Evolutionary conservation across 805 yeast species (phyloP).

Genomic region (Cyberlindnera xishuangbannaensis): DNA sequence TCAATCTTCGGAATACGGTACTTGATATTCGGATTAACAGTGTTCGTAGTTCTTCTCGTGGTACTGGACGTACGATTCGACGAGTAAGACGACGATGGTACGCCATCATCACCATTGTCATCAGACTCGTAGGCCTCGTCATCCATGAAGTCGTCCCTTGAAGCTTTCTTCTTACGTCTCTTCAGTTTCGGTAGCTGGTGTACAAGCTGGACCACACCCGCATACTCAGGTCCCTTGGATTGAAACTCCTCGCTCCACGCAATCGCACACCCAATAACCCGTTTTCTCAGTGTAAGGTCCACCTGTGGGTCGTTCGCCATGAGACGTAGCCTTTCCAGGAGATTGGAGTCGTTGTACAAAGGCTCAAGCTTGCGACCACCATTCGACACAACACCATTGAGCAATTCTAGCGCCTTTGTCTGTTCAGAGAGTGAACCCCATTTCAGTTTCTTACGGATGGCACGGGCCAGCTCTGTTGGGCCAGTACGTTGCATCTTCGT

Average conservation of each 20-base stretch:
- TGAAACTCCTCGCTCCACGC: slow-evolving; percentile 63
- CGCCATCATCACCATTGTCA: slow-evolving; percentile 28
- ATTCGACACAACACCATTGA: slow-evolving; percentile 57
- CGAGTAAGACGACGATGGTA: slow-evolving; percentile 9
- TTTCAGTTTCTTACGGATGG: slow-evolving; percentile 81
- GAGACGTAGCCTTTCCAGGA: slow-evolving; percentile 57
- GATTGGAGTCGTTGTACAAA: slow-evolving; percentile 61
- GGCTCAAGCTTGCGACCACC: slow-evolving; percentile 32
- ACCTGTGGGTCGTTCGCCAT: slow-evolving; percentile 40
- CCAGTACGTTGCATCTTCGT: slow-evolving; percentile 34
- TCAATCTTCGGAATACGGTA: slow-evolving; percentile 65
- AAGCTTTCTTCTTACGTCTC: slow-evolving; percentile 19
- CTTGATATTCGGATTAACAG: slow-evolving; percentile 36
- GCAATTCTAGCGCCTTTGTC: slow-evolving; percentile 54
- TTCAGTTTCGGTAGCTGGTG: slow-evolving; percentile 34
- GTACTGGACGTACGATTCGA: no score
- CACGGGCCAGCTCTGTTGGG: slow-evolving; percentile 78
- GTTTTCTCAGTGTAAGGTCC: slow-evolving; percentile 41
- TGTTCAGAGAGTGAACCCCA: slow-evolving; percentile 70
- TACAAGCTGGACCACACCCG: slow-evolving; percentile 42
- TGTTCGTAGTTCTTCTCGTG: neutral
- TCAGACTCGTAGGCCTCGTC: slow-evolving; percentile 42
- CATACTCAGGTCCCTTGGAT: slow-evolving; percentile 38
- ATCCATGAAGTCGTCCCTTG: slow-evolving; percentile 36
- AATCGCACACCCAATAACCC: slow-evolving; percentile 44